These are phyloP conservation scores for Plasmodium yoelii DNA, from an alignment of 169 alveolate species.

Conservation along the genomic window DNA sequence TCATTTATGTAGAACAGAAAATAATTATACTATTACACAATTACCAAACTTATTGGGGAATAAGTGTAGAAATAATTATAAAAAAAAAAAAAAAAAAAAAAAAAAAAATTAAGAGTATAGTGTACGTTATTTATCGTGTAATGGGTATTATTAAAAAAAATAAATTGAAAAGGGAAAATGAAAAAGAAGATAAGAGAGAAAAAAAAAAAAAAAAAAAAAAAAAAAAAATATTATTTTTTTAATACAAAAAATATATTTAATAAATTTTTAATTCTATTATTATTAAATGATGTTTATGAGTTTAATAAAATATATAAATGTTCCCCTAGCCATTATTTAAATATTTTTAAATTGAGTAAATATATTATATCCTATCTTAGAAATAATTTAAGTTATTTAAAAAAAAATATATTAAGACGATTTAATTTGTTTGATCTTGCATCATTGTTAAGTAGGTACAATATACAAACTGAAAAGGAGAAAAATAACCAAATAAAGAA, in stretches of 20 bases:
- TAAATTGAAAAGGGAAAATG: constrained; percentile 3
- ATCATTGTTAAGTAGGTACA: neutral
- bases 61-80: neutral
- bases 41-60: neutral
- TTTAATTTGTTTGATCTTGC: neutral
- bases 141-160: neutral
- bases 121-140: constrained; percentile 12
- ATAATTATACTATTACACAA: neutral
- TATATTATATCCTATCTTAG: constrained; percentile 17
- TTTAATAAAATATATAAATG: constrained; percentile 22
- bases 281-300: constrained; percentile 35
- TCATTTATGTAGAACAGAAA: too few species aligned
- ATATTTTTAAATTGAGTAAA: constrained; percentile 18
- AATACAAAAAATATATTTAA: constrained; percentile 56
- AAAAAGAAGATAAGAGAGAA: constrained; percentile 1
- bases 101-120: constrained; percentile 26
- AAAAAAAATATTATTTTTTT: constrained; percentile 31
- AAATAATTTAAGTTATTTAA: constrained; percentile 27
- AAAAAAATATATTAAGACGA: neutral
- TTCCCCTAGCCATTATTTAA: constrained; percentile 28
- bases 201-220: constrained; percentile 21
- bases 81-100: neutral
- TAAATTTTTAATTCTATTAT: constrained; percentile 55
- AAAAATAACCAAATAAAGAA: neutral
- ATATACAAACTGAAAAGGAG: neutral